Percentiles rank a stretch among this genome's conserved stretches.
Evolutionary conservation across 805 yeast genomes (phyloP).

Genomic region (Helenozyma rhizophorensis): DNA sequence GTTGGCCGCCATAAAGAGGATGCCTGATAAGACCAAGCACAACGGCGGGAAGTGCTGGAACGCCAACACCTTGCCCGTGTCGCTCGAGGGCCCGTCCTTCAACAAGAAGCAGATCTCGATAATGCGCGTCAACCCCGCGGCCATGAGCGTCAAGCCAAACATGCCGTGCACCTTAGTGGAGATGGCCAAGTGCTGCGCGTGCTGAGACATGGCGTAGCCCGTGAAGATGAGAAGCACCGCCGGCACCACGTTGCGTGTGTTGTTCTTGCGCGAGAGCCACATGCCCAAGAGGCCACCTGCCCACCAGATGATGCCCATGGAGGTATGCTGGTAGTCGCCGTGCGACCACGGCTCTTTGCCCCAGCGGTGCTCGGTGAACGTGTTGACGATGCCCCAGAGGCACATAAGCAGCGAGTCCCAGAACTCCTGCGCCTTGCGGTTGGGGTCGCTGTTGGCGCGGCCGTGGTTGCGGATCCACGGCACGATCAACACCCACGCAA

Average conservation of each 20-base stretch:
- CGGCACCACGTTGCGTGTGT: slow-evolving; percentile 56
- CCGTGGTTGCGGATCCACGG: slow-evolving; percentile 67
- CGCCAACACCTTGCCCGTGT: slow-evolving; percentile 46
- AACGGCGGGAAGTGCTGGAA: slow-evolving; percentile 89
- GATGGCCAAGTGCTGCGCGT: slow-evolving; percentile 67
- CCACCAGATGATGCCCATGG: slow-evolving; percentile 98
- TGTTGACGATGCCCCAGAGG: slow-evolving; percentile 87
- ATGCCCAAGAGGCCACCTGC: slow-evolving; percentile 86
- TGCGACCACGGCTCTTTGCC: slow-evolving; percentile 83
- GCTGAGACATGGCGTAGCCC: slow-evolving; percentile 94
- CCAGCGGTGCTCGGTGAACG: slow-evolving; percentile 97
- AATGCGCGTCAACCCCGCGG: slow-evolving; percentile 72
- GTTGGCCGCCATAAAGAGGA: slow-evolving; percentile 86
- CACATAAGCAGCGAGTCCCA: slow-evolving; percentile 80
- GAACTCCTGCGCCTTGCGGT: slow-evolving; percentile 66
- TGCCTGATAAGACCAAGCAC: slow-evolving; percentile 71
- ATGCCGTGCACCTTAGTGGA: slow-evolving; percentile 85
- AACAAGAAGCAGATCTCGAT: slow-evolving; percentile 78
- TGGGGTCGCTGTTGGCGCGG: slow-evolving; percentile 14
- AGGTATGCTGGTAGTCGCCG: slow-evolving; percentile 92
- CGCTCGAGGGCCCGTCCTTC: slow-evolving; percentile 47
- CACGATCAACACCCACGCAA: slow-evolving; percentile 59
- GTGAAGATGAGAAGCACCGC: slow-evolving; percentile 79
- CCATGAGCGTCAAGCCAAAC: slow-evolving; percentile 78
- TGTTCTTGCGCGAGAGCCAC: slow-evolving; percentile 55